phyloP scores from a whole-genome alignment of 2,329 filamentous ascomycete species.

The Ceratocystis harringtonii region DNA sequence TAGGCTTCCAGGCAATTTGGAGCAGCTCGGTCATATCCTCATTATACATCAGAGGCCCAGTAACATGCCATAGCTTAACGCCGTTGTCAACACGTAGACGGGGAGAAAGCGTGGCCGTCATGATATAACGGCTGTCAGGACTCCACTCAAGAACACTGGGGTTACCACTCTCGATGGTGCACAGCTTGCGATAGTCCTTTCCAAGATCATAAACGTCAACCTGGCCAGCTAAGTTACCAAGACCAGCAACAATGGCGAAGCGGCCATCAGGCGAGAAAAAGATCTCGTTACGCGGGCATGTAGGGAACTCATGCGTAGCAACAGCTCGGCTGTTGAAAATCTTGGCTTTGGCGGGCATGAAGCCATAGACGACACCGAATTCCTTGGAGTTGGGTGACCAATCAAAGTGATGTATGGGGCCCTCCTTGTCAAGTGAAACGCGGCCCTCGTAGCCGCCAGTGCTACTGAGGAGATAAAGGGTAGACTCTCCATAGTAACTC shows the following conservation, averaged over 20 bases:
- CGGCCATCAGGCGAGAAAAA: constrained; percentile 85
- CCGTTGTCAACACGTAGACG: constrained; percentile 93
- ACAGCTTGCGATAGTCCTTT: constrained; percentile 83
- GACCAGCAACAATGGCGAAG: constrained; percentile 86
- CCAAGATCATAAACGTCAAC: constrained; percentile 91
- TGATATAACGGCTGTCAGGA: constrained; percentile 83
- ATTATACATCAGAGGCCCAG: constrained; percentile 81
- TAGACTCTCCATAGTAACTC: constrained; percentile 98
- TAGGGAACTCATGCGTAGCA: constrained; percentile 68
- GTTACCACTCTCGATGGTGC: constrained; percentile 89
- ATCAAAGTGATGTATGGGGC: constrained; percentile 93
- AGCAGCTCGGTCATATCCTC: constrained; percentile 93
- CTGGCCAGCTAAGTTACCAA: constrained; percentile 92
- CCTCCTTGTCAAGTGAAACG: constrained; percentile 86
- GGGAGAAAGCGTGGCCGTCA: constrained; percentile 95
- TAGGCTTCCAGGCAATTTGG: constrained; percentile 75
- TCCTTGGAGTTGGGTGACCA: constrained; percentile 98
- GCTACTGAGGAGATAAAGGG: constrained; percentile 83
- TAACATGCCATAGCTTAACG: constrained; percentile 85
- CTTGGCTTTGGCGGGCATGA: constrained; percentile 97
- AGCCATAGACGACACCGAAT: constrained; percentile 94
- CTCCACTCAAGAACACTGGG: constrained; percentile 96
- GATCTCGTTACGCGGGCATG: constrained; percentile 86
- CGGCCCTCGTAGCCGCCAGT: constrained; percentile 86
- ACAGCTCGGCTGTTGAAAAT: constrained; percentile 88